A percentile compares a stretch with the other conserved stretches of the same genome.
Evolutionary conservation across 805 yeast species (phyloP).

Genomic region (Starmerella asiatica): DNA sequence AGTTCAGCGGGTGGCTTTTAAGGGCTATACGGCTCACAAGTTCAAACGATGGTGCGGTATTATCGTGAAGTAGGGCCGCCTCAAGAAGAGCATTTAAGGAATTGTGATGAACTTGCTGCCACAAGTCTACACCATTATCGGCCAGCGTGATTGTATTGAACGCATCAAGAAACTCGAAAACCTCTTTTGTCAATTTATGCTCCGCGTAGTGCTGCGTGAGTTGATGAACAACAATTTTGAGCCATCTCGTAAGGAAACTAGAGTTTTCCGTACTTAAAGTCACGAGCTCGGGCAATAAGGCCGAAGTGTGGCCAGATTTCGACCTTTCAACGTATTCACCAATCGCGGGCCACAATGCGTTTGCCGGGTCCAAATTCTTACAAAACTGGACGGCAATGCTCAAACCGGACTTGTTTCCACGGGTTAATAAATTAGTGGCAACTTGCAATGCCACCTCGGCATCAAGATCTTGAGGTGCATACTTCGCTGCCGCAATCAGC

Average conservation of each 20-base stretch:
- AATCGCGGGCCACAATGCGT: background rate
- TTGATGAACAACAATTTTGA: conserved; percentile 16
- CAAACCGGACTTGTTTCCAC: conserved; percentile 2
- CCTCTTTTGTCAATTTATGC: background rate
- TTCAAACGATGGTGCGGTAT: conserved; percentile 31
- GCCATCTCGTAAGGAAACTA: conserved; percentile 11
- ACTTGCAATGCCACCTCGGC: background rate
- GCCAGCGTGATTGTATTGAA: background rate
- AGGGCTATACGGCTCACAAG: conserved; percentile 27
- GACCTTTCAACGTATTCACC: conserved; percentile 6
- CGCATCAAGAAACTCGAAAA: background rate
- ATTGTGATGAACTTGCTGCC: conserved; percentile 13
- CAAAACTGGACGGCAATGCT: conserved; percentile 1
- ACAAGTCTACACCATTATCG: background rate
- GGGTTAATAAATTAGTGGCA: conserved; percentile 1
- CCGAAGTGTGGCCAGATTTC: conserved; percentile 3
- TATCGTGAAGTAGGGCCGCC: conserved; percentile 31
- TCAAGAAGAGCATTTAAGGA: conserved; percentile 25
- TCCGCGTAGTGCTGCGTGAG: conserved; percentile 17
- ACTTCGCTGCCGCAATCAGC: conserved; percentile 14
- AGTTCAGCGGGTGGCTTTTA: background rate
- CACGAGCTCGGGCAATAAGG: conserved; percentile 3
- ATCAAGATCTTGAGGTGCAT: conserved; percentile 10
- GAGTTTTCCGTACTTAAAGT: background rate
- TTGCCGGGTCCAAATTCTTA: background rate